A percentile compares a stretch with the other conserved stretches of the same genome.
These are phyloP conservation scores for Middelhovenomyces tepae DNA, from an alignment of 805 yeast species.

Conservation along the genomic window DNA sequence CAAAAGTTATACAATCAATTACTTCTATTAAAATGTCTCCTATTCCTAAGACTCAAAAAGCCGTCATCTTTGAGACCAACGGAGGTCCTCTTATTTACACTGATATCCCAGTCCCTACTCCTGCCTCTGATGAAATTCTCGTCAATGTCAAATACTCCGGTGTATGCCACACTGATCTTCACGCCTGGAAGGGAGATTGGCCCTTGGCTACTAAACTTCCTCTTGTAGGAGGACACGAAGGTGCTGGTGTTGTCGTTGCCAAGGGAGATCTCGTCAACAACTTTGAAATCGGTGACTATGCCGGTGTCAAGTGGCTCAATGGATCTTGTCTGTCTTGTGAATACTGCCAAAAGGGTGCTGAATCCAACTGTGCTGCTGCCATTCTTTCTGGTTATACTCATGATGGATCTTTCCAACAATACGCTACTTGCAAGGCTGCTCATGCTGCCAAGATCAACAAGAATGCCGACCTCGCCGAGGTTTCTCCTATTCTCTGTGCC, in stretches of 20 bases:
- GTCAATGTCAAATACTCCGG: slow-evolving; percentile 81
- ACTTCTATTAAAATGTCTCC: slow-evolving; percentile 6
- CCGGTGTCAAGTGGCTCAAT: slow-evolving; percentile 80
- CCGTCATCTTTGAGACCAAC: slow-evolving; percentile 52
- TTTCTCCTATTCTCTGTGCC: slow-evolving; percentile 81
- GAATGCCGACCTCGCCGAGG: slow-evolving; percentile 63
- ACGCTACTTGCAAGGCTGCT: slow-evolving; percentile 79
- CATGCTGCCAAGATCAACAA: slow-evolving; percentile 76
- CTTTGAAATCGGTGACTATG: slow-evolving; percentile 70
- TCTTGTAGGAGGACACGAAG: slow-evolving; percentile 83
- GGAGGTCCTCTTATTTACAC: slow-evolving; percentile 54
- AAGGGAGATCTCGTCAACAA: slow-evolving; percentile 59
- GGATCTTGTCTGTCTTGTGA: slow-evolving; percentile 73
- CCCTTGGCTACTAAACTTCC: slow-evolving; percentile 68
- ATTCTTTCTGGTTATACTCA: slow-evolving; percentile 79
- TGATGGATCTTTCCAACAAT: slow-evolving; percentile 88
- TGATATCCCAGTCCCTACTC: slow-evolving; percentile 73
- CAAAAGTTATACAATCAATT: no score
- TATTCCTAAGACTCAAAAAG: slow-evolving; percentile 60
- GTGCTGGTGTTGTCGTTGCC: slow-evolving; percentile 80
- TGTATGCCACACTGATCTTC: slow-evolving; percentile 90
- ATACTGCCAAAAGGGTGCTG: slow-evolving; percentile 56
- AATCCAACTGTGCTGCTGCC: slow-evolving; percentile 63
- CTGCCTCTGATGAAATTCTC: slow-evolving; percentile 68
- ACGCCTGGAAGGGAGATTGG: slow-evolving; percentile 95